A percentile compares a stretch with the other conserved stretches of the same genome.
phyloP scores from a whole-genome alignment of 768 basidiomycete genomes.

The Amanita rubescens region DNA sequence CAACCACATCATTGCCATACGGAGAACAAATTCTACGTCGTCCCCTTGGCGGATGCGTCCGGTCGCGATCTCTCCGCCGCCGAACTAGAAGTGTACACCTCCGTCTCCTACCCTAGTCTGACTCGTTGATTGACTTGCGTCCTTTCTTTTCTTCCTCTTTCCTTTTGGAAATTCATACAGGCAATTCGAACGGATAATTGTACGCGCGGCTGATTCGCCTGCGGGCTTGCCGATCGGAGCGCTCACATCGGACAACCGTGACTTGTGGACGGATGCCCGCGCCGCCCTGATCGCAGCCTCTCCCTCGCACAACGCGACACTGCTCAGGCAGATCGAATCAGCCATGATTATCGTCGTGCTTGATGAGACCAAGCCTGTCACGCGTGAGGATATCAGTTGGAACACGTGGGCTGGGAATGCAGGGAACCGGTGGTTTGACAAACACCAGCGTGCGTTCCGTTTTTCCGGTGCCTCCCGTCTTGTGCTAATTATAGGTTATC shows the following conservation, averaged over 20 bases:
- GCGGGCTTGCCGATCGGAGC: constrained; percentile 58
- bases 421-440: constrained; percentile 91
- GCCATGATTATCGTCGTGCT: constrained; percentile 84
- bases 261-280: constrained; percentile 77
- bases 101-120: neutral
- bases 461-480: neutral
- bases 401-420: constrained; percentile 86
- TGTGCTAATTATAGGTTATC: neutral
- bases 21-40: constrained; percentile 87
- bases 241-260: constrained; percentile 84
- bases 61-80: constrained; percentile 69
- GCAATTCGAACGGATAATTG: constrained; percentile 66
- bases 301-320: constrained; percentile 44
- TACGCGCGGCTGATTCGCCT: constrained; percentile 43
- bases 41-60: constrained; percentile 55
- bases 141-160: constrained; percentile 1
- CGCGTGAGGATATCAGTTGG: constrained; percentile 78
- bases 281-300: constrained; percentile 57
- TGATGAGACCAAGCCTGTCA: constrained; percentile 76
- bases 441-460: constrained; percentile 81
- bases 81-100: constrained; percentile 67
- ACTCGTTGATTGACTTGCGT: neutral
- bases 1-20: constrained; percentile 86
- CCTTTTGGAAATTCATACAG: constrained; percentile 18
- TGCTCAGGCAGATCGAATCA: constrained; percentile 78